Evolutionary conservation across 305 asterid species (phyloP), one percentile per base, ranked within the genome.

Genomic region (Fraxinus nigra): DNA sequence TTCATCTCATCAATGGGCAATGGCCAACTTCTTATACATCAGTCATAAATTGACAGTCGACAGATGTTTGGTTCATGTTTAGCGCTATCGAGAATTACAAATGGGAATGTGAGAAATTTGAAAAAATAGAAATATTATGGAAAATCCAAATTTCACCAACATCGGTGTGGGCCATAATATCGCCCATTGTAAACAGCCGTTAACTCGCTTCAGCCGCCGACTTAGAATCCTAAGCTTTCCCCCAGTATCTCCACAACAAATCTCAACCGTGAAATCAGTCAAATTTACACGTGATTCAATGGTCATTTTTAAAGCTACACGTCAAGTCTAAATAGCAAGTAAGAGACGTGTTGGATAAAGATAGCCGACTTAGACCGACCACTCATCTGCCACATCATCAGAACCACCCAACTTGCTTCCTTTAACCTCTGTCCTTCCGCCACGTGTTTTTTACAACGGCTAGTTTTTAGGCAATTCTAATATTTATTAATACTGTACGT

Each of bases 381-480:
- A 26, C 38, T 30, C 11, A 28, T 30, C 38, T 10, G 18, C 37
- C 75, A 28, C 40, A 7, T 67, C 75, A 67, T 28, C 75, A 4
- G 75, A 67, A 28, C 75, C 75, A 30, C 35, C 37, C 75, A 67
- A 26, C 38, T 28, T 67, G 75, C 75, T 11, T 67, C 74, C 38
- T 26, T 20, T 3, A 67, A 30, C 75, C 75, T 26, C 75, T 30
- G 10, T 13, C 18, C 20, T 26, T 0, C 20, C 20, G 75, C 75
- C 97, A 89, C 96, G 89, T 91, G 89, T 81, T 35, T 0, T 0
- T 1, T 9, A 35, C 78, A 94, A 94, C 98, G 97, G 97, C 97
- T 94, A 94, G 87, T 91, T 90, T 85, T 82, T 11, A 77, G 38
- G 75, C 0, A 13, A 28, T 67, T 67, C 73, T 28, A 26, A 37